Evolutionary conservation across 768 basidiomycete genomes (phyloP).

Genomic region (Amanita inopinata): DNA sequence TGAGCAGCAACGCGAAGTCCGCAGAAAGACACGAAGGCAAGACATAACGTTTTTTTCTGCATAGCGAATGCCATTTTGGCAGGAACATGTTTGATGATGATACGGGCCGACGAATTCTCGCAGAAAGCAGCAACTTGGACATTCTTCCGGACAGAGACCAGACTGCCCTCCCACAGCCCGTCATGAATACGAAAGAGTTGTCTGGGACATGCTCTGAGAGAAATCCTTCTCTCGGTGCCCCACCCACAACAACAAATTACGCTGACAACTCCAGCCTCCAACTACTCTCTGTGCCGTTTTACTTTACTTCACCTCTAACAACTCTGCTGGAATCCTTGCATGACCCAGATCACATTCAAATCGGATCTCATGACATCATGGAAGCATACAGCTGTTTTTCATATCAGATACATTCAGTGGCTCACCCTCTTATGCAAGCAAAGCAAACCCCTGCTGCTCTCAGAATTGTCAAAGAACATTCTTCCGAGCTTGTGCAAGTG

Average conservation of each 20-base stretch:
- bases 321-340: conserved; percentile 37
- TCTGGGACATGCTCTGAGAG: too few relatives aligned
- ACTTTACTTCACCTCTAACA: conserved; percentile 33
- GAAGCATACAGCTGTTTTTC: conserved; percentile 53
- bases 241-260: not conserved
- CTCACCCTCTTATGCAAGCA: conserved; percentile 12
- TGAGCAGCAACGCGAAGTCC: too few relatives aligned
- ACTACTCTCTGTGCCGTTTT: conserved; percentile 11
- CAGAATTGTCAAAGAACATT: conserved; percentile 22
- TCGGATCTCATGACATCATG: conserved; percentile 44
- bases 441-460: conserved; percentile 10
- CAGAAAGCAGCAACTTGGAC: not conserved
- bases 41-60: too few relatives aligned
- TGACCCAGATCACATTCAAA: conserved; percentile 22
- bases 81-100: not conserved
- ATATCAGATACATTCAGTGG: conserved; percentile 28
- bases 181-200: not conserved
- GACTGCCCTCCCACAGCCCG: not conserved
- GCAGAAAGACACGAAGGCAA: too few relatives aligned
- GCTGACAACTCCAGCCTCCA: not conserved
- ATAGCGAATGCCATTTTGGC: not conserved
- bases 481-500: conserved; percentile 26
- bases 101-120: not conserved
- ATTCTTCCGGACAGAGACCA: not conserved
- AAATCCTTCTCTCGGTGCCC: too few relatives aligned